A percentile compares a stretch with the other conserved stretches of the same genome.
Evolutionary conservation across 139 green algal species (phyloP).

Genomic region (Coelastrella sp.): DNA sequence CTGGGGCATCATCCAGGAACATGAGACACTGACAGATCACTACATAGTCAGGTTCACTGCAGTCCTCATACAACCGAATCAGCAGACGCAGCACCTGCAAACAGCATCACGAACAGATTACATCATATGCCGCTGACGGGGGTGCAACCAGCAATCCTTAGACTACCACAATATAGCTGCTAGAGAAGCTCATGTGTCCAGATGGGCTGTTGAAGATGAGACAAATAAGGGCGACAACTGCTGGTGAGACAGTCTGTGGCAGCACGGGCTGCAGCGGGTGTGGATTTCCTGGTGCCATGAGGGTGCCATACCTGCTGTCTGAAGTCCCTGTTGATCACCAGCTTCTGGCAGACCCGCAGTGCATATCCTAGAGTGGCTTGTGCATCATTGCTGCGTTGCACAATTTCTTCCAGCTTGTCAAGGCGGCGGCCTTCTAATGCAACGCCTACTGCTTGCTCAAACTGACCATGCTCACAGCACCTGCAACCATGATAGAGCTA

Average conservation of each 20-base stretch:
- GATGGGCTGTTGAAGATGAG: too few species aligned
- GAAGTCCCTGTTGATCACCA: conserved; percentile 88
- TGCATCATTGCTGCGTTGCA: conserved; percentile 42
- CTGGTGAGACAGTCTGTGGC: too few species aligned
- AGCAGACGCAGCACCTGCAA: conserved; percentile 86
- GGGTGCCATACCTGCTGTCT: conserved; percentile 77
- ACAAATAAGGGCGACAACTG: too few species aligned
- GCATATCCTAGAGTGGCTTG: conserved; percentile 72
- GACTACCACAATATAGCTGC: too few species aligned
- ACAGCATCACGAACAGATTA: too few species aligned
- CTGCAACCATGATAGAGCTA: conserved; percentile 23
- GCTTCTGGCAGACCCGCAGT: conserved; percentile 81
- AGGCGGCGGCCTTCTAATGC: conserved; percentile 91
- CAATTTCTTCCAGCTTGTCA: conserved; percentile 87
- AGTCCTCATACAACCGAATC: conserved; percentile 80
- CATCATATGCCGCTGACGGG: too few species aligned
- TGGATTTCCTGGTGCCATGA: too few species aligned
- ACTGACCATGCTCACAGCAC: conserved; percentile 86
- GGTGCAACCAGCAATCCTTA: too few species aligned
- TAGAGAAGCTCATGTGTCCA: too few species aligned
- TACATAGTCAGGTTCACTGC: conserved; percentile 77
- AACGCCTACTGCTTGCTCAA: conserved; percentile 95
- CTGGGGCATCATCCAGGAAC: conserved; percentile 87
- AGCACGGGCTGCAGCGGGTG: background rate
- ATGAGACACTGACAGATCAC: conserved; percentile 94